These are phyloP conservation scores for Dillenia suffruticosa DNA, from an alignment of 164 flowering plant species.

Conservation along the genomic window DNA sequence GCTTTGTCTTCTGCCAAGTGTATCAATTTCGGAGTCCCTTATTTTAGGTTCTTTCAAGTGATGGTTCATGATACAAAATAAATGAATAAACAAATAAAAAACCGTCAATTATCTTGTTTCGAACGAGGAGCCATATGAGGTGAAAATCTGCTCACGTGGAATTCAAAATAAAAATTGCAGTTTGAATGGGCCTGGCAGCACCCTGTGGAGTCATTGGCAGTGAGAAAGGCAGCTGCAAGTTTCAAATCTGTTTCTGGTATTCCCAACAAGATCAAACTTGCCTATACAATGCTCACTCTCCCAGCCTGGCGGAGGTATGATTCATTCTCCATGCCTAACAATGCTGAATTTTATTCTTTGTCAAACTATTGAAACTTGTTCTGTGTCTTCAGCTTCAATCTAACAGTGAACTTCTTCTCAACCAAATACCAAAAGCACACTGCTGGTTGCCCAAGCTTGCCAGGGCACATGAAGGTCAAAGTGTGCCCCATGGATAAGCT, in stretches of 20 bases:
- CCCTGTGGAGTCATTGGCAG: constrained; percentile 74
- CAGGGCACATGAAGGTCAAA: constrained; percentile 60
- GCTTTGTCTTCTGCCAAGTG: too few relatives aligned
- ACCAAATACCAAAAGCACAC: constrained; percentile 56
- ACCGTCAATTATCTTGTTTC: too few relatives aligned
- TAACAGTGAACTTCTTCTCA: constrained; percentile 79
- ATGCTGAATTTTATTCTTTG: neutral
- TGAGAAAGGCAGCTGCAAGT: constrained; percentile 66
- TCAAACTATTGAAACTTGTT: neutral
- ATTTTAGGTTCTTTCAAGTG: too few relatives aligned
- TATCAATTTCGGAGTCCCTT: too few relatives aligned
- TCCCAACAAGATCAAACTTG: constrained; percentile 76
- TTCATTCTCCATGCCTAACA: neutral
- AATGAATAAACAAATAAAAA: too few relatives aligned
- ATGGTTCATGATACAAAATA: too few relatives aligned
- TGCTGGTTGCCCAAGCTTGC: constrained; percentile 72
- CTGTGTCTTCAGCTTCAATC: constrained; percentile 47
- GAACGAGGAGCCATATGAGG: too few relatives aligned
- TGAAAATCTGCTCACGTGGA: too few relatives aligned
- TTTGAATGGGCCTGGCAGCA: constrained; percentile 99
- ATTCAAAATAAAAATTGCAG: constrained; percentile 37
- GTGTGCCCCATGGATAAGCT: constrained; percentile 74
- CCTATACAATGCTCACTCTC: constrained; percentile 78
- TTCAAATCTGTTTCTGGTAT: constrained; percentile 73
- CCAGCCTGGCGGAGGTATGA: constrained; percentile 72